A percentile compares a stretch with the other conserved stretches of the same genome.
Conservation (phyloP, 192 early-diverging fungal species). For the Mortierella antarctica region DNA sequence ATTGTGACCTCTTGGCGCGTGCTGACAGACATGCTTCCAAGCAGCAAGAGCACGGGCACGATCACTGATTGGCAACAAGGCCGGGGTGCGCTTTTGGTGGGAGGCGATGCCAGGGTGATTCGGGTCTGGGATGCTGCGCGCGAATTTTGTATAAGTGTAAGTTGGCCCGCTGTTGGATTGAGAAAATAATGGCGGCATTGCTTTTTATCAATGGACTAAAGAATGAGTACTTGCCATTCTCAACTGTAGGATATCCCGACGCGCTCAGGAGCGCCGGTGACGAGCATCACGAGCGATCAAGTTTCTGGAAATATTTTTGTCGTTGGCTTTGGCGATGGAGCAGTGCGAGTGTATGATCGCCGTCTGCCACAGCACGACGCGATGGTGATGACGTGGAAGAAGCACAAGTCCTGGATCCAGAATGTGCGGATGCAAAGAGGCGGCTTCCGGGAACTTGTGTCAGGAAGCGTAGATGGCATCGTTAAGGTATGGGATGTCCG, state of each 20-base stretch:
- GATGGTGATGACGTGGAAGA: conserved; percentile 66
- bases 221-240: background rate
- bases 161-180: conserved; percentile 2
- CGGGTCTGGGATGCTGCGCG: conserved; percentile 85
- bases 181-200: conserved; percentile 3
- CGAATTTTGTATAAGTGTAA: conserved; percentile 76
- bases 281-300: conserved; percentile 73
- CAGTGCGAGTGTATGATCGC: conserved; percentile 77
- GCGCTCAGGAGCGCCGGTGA: conserved; percentile 64
- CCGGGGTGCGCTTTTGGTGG: conserved; percentile 70
- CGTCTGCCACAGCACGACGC: conserved; percentile 64
- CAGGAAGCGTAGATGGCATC: conserved; percentile 68
- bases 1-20: conserved; percentile 82
- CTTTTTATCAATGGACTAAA: conserved; percentile 8
- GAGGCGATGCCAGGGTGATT: conserved; percentile 74
- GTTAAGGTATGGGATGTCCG: conserved; percentile 75
- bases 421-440: conserved; percentile 65
- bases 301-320: conserved; percentile 71
- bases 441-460: conserved; percentile 70
- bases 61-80: conserved; percentile 86
- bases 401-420: conserved; percentile 71
- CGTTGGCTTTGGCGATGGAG: conserved; percentile 80
- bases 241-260: conserved; percentile 66
- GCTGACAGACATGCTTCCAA: conserved; percentile 73
- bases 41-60: conserved; percentile 65